Base-by-base conservation (phyloP, 2,329 filamentous ascomycete genomes). In the Fusarium pininemorale region DNA sequence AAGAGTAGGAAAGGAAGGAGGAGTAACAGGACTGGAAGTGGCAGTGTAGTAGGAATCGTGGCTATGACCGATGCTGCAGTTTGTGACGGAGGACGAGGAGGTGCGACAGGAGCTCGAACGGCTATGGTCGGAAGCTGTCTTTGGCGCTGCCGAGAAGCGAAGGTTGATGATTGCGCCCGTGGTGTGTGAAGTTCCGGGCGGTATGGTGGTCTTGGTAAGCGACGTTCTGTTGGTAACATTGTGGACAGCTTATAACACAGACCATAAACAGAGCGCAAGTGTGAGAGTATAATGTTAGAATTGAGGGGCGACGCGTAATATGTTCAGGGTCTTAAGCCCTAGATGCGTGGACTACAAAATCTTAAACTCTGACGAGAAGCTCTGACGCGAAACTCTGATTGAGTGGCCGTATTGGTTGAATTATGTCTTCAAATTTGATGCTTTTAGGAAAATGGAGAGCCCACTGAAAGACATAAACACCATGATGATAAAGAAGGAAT, bases 51-150 rank as follows among this genome's bases (percentile, higher is more conserved):
- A 3, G 14, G 45, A 16, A 47, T 47, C 9, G 45, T 48, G 45
- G 28, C 28, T 50, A 30, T 12, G 13, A 13, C 7, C 3, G 22
- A 30, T n/a, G 22, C 3, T 13, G 28, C 7, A 30, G 14, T 32
- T 32, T 22, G 14, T 32, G 22, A 12, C 5, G 22, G 15, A 13
- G 28, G 47, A 13, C 7, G 28, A 32, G 15, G 28, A 13, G 28
- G 22, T 18, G 3, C 7, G 6, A 8, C 7, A 4, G 28, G 7
- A n/a, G 7, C 22, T n/a, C 5, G 22, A 0, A 50, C 15, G 13
- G 7, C 28, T 18, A 7, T 18, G 11, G 22, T 0, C 22, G 28
- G 5, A 32, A 13, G 28, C 11, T 13, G 28, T n/a, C 22, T 13
- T 32, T 24, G 47, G 22, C 47, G 47, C 28, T 32, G 48, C 14